Evolutionary conservation across 176 grass and related monocot species (phyloP).

Genomic region (Carex pumila): DNA sequence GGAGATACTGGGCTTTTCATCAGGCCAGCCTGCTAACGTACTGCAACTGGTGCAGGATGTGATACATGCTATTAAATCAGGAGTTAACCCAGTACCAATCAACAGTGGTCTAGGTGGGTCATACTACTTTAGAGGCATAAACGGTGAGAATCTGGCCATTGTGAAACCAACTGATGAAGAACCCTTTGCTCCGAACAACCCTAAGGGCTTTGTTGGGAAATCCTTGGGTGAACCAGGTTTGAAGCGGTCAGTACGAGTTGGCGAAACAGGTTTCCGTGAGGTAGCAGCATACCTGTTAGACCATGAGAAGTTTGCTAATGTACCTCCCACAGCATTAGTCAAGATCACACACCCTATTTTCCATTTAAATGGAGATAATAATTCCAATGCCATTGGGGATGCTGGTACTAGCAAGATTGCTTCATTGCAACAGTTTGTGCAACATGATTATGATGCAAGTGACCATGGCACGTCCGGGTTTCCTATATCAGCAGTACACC

Average conservation of each 20-base stretch:
- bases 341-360: slow-evolving; percentile 80
- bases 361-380: slow-evolving; percentile 45
- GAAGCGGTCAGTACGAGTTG: slow-evolving; percentile 72
- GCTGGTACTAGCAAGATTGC: slow-evolving; percentile 55
- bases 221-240: slow-evolving; percentile 67
- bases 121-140: slow-evolving; percentile 58
- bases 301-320: slow-evolving; percentile 70
- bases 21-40: slow-evolving; percentile 26
- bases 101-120: slow-evolving; percentile 63
- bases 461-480: slow-evolving; percentile 70
- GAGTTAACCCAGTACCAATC: slow-evolving; percentile 55
- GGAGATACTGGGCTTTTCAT: slow-evolving; percentile 57
- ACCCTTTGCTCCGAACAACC: slow-evolving; percentile 74
- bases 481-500: slow-evolving; percentile 60
- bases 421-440: slow-evolving; percentile 76
- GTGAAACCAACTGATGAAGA: slow-evolving; percentile 83
- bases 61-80: slow-evolving; percentile 41
- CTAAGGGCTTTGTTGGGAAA: slow-evolving; percentile 65
- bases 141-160: slow-evolving; percentile 64
- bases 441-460: slow-evolving; percentile 68
- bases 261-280: slow-evolving; percentile 85
- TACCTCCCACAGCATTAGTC: slow-evolving; percentile 61
- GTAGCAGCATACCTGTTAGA: slow-evolving; percentile 84
- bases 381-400: background rate
- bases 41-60: slow-evolving; percentile 52